Base-by-base conservation (phyloP, 202 grass and related monocot species). In the Brachypodium distachyon region DNA sequence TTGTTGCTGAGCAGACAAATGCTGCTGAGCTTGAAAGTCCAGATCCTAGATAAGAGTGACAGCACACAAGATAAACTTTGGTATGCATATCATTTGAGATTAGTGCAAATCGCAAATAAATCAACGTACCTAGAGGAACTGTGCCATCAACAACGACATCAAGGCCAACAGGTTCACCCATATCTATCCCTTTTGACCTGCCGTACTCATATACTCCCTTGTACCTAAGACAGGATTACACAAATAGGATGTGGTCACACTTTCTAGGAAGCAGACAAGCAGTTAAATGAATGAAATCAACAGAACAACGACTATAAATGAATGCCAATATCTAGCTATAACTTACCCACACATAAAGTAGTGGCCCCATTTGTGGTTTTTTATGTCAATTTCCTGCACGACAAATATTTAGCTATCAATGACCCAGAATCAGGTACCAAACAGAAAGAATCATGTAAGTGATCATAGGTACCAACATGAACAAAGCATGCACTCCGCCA, bases 261-360 rank as follows among this genome's bases (percentile, higher is more conserved):
- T 67, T 77, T 62, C 42, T 52, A 64, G 32, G 4, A 4, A 5
- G 7, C 56, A 61, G 27, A 22, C 11, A 9, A 2, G 1, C 44
- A 77, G 13, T 18, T 7, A 17, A 52, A 38, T 1, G 0, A 32
- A 60, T 9, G 37, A 31, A 14, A 71, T 71, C 11, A 32, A 75
- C 39, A 21, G 54, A 61, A 19, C 4, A 18, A 43, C 7, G 68
- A 74, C 60, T 19, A 40, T 2, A 28, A n/a, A n/a, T n/a, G n/a
- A n/a, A n/a, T n/a, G n/a, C 25, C 21, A 81, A 7, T 9, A 54
- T 11, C 1, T 6, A 67, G 19, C 17, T 75, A 61, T 23, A 84
- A 66, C 91, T 92, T 83, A 95, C 96, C 96, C 96, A 27, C 96
- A 98, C 76, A 98, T 90, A 65, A 98, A 98, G 62, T 98, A 98